phyloP scores from a whole-genome alignment of 179 eudicot species.

The Silene vulgaris region DNA sequence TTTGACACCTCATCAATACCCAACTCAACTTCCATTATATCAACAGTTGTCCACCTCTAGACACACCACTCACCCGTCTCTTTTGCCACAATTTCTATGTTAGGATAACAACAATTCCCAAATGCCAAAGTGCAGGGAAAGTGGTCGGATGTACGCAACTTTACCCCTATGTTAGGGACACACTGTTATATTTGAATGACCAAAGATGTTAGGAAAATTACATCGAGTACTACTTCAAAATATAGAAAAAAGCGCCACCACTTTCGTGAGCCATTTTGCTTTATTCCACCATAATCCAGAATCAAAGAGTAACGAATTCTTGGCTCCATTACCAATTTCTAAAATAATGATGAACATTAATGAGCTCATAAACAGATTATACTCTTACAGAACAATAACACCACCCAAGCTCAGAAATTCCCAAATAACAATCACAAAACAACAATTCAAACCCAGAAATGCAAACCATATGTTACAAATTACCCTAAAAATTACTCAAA shows the following conservation, averaged over 20 bases:
- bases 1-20: conserved; percentile 14
- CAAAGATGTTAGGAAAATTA: no score
- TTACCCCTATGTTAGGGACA: no score
- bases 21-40: conserved; percentile 15
- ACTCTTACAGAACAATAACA: background rate
- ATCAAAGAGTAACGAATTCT: no score
- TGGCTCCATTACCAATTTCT: no score
- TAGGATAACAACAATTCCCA: no score
- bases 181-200: no score
- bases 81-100: background rate
- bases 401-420: background rate
- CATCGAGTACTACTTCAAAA: no score
- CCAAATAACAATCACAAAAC: background rate
- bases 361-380: background rate
- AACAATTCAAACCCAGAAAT: conserved; percentile 1
- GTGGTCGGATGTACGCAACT: no score
- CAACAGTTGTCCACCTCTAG: conserved; percentile 7
- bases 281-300: no score
- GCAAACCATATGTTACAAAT: conserved; percentile 2
- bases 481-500: background rate
- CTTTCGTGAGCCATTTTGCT: no score
- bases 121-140: no score
- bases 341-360: background rate
- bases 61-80: background rate
- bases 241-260: no score